Evolutionary conservation across 1,284 basidiomycete genomes (phyloP).

Genomic region (Sporisorium reilianum): DNA sequence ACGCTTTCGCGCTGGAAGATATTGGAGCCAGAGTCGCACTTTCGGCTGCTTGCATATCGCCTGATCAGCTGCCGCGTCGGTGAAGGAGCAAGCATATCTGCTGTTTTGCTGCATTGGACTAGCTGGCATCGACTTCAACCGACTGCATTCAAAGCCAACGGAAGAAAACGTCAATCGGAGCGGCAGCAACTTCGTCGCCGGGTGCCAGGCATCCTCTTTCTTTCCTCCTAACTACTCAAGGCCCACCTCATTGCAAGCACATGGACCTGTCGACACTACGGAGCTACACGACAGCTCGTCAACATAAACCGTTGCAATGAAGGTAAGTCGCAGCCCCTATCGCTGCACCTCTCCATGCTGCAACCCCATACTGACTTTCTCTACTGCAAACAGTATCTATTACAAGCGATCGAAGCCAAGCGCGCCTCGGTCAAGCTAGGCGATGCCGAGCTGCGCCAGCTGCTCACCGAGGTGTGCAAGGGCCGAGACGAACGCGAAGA

Average conservation of each 20-base stretch:
- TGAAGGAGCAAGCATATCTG: neutral
- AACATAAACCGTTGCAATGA: constrained; percentile 10
- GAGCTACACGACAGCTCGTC: constrained; percentile 27
- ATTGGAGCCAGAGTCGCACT: neutral
- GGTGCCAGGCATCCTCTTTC: neutral
- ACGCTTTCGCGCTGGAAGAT: too few relatives aligned
- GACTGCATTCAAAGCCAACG: neutral
- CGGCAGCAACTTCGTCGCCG: neutral
- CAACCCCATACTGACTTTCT: neutral
- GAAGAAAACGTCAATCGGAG: neutral
- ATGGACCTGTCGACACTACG: constrained; percentile 1
- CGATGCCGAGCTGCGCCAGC: constrained; percentile 60
- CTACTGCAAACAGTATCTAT: constrained; percentile 57
- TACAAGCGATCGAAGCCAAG: constrained; percentile 67
- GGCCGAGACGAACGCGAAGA: constrained; percentile 66
- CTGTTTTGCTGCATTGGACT: neutral
- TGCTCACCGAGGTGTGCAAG: constrained; percentile 63
- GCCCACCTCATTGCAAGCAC: neutral
- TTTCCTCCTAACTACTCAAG: too few relatives aligned
- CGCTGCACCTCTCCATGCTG: neutral
- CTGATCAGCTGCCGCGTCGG: neutral
- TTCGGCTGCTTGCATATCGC: neutral
- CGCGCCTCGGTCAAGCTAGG: constrained; percentile 57
- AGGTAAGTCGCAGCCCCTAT: constrained; percentile 1
- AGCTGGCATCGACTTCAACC: neutral